phyloP scores from a whole-genome alignment of 371 early-diverging fungal species.

The Mortierella sp. region DNA sequence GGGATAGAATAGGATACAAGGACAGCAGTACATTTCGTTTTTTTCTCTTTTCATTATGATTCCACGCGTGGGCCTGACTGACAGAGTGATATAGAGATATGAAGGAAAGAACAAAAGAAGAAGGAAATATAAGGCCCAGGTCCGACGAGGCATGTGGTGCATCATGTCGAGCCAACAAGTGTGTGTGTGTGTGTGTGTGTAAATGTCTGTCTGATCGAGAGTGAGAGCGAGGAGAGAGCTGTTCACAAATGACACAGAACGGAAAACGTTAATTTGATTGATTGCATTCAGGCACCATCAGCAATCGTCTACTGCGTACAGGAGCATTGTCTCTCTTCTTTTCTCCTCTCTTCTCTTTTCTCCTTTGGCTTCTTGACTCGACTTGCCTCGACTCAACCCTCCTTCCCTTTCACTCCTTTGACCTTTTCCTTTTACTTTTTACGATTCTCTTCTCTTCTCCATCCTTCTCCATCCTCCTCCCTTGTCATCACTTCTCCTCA shows the following conservation, averaged over 20 bases:
- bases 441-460: background rate
- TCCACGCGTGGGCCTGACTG: background rate
- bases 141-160: background rate
- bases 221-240: too few relatives aligned
- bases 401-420: background rate
- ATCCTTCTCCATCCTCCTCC: background rate
- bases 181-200: too few relatives aligned
- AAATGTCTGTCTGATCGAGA: background rate
- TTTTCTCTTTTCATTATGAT: background rate
- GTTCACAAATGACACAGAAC: too few relatives aligned
- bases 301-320: background rate
- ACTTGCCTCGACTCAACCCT: slow-evolving; percentile 4
- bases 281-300: background rate
- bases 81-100: background rate
- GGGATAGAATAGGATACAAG: background rate
- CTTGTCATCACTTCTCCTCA: too few relatives aligned
- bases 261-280: too few relatives aligned
- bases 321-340: background rate
- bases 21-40: background rate
- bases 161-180: background rate
- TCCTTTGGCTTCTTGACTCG: background rate
- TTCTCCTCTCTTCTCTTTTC: slow-evolving; percentile 7
- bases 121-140: background rate
- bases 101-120: background rate
- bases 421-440: background rate